phyloP scores from a whole-genome alignment of 2,329 filamentous ascomycete genomes.

The Paraphaeosphaeria minitans region DNA sequence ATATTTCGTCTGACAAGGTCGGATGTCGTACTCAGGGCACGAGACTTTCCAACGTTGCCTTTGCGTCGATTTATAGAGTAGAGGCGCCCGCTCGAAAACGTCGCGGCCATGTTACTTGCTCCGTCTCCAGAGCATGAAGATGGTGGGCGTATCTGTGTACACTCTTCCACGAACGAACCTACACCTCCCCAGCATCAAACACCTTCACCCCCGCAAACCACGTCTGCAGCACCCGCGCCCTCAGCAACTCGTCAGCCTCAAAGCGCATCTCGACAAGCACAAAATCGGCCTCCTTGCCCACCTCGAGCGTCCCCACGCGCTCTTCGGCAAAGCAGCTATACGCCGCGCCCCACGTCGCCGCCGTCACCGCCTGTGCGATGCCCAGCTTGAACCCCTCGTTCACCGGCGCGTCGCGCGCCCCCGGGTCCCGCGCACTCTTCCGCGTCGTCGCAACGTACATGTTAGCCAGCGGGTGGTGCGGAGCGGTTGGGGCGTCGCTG shows the following conservation, averaged over 20 bases:
- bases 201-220: slow-evolving; percentile 57
- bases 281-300: slow-evolving; percentile 63
- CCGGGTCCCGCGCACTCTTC: slow-evolving; percentile 58
- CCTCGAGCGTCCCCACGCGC: slow-evolving; percentile 58
- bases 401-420: slow-evolving; percentile 46
- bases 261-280: slow-evolving; percentile 60
- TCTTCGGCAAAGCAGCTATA: slow-evolving; percentile 64
- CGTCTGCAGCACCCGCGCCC: slow-evolving; percentile 57
- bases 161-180: too few relatives aligned
- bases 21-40: too few relatives aligned
- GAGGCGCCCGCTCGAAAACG: neutral
- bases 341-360: slow-evolving; percentile 61
- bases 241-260: slow-evolving; percentile 54
- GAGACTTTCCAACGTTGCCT: too few relatives aligned
- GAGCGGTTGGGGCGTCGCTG: slow-evolving; percentile 65
- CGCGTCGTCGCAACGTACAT: slow-evolving; percentile 65
- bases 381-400: slow-evolving; percentile 61
- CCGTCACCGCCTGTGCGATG: slow-evolving; percentile 59
- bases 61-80: too few relatives aligned
- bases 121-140: slow-evolving; percentile 10
- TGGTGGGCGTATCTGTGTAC: neutral
- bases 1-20: too few relatives aligned
- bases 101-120: slow-evolving; percentile 16
- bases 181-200: slow-evolving; percentile 14
- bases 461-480: slow-evolving; percentile 60